Evolutionary conservation across 805 yeast genomes (phyloP).

Genomic region (Wickerhamomyces silvicola): DNA sequence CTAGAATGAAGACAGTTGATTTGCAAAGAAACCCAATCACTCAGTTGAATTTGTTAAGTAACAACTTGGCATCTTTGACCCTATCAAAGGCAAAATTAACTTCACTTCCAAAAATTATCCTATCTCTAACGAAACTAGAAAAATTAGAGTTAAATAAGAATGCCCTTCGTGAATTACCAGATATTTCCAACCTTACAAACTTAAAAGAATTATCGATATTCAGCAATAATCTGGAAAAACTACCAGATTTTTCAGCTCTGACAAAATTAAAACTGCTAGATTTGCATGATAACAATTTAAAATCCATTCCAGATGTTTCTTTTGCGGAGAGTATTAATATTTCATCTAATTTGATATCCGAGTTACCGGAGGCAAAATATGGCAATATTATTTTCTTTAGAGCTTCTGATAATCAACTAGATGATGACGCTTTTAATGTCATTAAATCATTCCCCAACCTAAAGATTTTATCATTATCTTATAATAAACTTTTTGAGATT

Average conservation of each 20-base stretch:
- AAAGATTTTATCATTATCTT: conserved; percentile 65
- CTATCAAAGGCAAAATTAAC: conserved; percentile 80
- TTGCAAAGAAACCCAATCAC: conserved; percentile 84
- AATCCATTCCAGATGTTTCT: conserved; percentile 46
- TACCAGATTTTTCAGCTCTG: conserved; percentile 65
- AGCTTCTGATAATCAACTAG: conserved; percentile 77
- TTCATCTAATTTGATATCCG: conserved; percentile 53
- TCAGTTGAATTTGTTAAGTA: conserved; percentile 47
- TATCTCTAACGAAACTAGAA: conserved; percentile 60
- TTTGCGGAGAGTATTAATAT: conserved; percentile 49
- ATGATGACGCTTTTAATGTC: conserved; percentile 68
- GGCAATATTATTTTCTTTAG: conserved; percentile 47
- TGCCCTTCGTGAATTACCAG: conserved; percentile 74
- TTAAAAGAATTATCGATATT: conserved; percentile 64
- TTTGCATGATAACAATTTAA: conserved; percentile 77
- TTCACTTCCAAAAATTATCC: conserved; percentile 57
- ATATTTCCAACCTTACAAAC: conserved; percentile 50
- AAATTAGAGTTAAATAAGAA: conserved; percentile 74
- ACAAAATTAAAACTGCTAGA: conserved; percentile 60
- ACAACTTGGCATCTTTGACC: conserved; percentile 62
- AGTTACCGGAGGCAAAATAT: conserved; percentile 32
- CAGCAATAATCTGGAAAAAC: conserved; percentile 63
- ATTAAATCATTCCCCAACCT: conserved; percentile 55
- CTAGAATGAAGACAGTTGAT: conserved; percentile 59
- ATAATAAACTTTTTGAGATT: conserved; percentile 78